Evolutionary conservation across 495 filamentous ascomycete genomes (phyloP).

Genomic region (Saxophila tyrrhenica): DNA sequence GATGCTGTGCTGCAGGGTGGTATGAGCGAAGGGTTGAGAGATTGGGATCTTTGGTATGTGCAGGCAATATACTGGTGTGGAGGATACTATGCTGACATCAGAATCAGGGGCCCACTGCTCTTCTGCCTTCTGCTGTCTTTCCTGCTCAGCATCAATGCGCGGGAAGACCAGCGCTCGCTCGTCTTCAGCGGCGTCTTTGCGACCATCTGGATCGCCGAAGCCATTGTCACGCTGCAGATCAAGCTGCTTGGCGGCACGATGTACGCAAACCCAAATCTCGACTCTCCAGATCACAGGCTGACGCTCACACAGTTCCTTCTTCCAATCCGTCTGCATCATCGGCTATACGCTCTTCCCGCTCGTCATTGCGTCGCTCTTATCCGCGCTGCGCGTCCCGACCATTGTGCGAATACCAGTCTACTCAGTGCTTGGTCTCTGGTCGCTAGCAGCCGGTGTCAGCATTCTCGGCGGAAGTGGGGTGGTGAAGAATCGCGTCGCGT

Average conservation of each 20-base stretch:
- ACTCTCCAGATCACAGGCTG: constrained; percentile 4
- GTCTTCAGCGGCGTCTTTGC: constrained; percentile 96
- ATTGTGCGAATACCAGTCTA: constrained; percentile 84
- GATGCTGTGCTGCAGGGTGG: constrained; percentile 61
- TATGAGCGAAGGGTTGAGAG: constrained; percentile 77
- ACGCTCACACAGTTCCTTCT: constrained; percentile 62
- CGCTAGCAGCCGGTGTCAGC: constrained; percentile 86
- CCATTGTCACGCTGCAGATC: constrained; percentile 96
- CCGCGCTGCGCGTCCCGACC: constrained; percentile 62
- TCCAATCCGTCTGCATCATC: constrained; percentile 94
- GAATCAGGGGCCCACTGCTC: constrained; percentile 65
- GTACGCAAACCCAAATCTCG: no score
- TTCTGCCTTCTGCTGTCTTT: constrained; percentile 83
- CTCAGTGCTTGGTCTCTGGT: constrained; percentile 77
- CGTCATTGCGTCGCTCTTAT: constrained; percentile 83
- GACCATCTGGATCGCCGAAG: constrained; percentile 92
- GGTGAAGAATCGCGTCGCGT: constrained; percentile 82
- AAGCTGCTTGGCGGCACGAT: constrained; percentile 95
- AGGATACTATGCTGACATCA: constrained; percentile 10
- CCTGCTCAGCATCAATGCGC: constrained; percentile 67
- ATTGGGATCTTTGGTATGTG: constrained; percentile 88
- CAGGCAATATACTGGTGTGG: background rate
- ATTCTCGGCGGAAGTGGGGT: constrained; percentile 93
- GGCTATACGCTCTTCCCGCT: constrained; percentile 98
- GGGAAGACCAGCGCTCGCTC: constrained; percentile 63